Evolutionary conservation across 2,329 filamentous ascomycete species (phyloP), one percentile per base, ranked within the genome.

Genomic region (Escovopsis sp.): DNA sequence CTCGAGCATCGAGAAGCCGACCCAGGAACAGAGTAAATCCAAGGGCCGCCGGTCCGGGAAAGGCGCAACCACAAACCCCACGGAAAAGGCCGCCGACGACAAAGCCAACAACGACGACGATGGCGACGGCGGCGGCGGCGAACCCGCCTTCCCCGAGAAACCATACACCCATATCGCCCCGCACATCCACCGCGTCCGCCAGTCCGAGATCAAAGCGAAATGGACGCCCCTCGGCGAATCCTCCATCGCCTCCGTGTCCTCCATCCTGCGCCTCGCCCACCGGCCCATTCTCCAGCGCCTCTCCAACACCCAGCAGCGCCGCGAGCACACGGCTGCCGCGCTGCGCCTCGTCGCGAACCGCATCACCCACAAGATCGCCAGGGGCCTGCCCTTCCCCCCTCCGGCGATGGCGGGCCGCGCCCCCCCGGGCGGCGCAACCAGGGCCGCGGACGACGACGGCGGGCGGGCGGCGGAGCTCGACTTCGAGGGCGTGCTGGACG

Each of bases 371-470:
- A 80, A 78, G 52, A 61, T 85, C 6, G 59, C 65, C 12, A 70
- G 68, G 32, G 75, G 73, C 10, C 65, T 82, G 41, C 78, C 78
- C n/a, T 83, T 85, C 53, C 81, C 81, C 1, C 75, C 74, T 0
- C 66, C 70, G 3, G 55, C 60, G 1, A 51, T 55, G 39, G 47
- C 52, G 5, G 47, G 55, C 15, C 43, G 48, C 33, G 28, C 28
- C 28, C 8, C 28, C 28, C 8, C 28, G 28, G 40, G 47, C 36
- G 45, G 46, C 37, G 40, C 30, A 23, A 41, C 45, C 12, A 41
- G 8, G 3, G 11, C 28, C 28, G 8, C 4, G 4, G 28, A 30
- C 15, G 57, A 53, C 23, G 57, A 63, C 19, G 66, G 62, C 7
- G 63, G 67, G 12, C 67, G 74, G 40, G 72, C 71, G 37, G 64